Percentiles rank a stretch among this genome's conserved stretches.
Evolutionary conservation across 1,284 basidiomycete species (phyloP).

Genomic region (Inonotus obliquus): DNA sequence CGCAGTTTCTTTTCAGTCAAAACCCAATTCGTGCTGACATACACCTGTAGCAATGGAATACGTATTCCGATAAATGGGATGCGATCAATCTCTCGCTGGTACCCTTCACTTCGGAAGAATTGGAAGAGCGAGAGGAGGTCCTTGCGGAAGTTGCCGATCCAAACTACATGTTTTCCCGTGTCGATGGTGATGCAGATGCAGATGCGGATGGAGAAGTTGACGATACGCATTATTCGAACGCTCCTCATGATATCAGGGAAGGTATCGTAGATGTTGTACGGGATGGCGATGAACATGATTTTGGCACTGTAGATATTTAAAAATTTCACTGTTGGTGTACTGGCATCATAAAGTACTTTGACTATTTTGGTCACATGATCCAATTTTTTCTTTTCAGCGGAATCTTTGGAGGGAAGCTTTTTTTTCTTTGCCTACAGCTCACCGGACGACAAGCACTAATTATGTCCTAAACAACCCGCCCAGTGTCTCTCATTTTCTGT

Average conservation of each 20-base stretch:
- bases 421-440: background rate
- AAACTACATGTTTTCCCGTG: conserved; percentile 36
- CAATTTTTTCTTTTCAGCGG: conserved; percentile 14
- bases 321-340: background rate
- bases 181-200: conserved; percentile 20
- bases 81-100: conserved; percentile 59
- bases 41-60: conserved; percentile 40
- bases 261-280: conserved; percentile 2
- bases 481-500: background rate
- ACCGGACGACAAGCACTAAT: background rate
- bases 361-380: background rate
- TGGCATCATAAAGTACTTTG: background rate
- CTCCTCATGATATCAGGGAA: background rate
- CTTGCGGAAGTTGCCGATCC: conserved; percentile 54
- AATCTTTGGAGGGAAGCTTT: background rate
- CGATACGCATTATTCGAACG: conserved; percentile 8
- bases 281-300: background rate
- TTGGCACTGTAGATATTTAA: background rate
- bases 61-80: conserved; percentile 76
- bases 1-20: conserved; percentile 24
- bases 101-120: conserved; percentile 47
- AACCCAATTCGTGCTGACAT: conserved; percentile 7
- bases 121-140: conserved; percentile 47
- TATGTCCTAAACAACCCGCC: background rate
- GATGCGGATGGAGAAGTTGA: conserved; percentile 23